Evolutionary conservation across 75 land plant genomes (phyloP).

Genomic region (Isoetes taiwanensis): DNA sequence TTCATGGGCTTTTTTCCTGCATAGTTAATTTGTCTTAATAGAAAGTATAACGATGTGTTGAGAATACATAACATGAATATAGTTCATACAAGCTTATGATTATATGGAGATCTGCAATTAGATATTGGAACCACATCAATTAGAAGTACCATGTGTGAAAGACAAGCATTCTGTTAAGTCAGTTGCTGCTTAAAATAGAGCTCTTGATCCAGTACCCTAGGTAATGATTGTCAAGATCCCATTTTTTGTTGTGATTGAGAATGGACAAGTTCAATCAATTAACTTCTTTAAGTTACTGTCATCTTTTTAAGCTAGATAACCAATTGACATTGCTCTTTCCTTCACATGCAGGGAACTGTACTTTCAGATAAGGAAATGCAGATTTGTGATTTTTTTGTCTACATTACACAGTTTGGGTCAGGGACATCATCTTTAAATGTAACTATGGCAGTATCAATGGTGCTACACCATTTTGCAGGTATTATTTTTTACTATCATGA

Average conservation of each 20-base stretch:
- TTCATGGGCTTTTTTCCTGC: too few species aligned
- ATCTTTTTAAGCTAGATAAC: too few species aligned
- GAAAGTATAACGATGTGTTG: too few species aligned
- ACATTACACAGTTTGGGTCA: slow-evolving; percentile 83
- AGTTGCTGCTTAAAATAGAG: neutral
- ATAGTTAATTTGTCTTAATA: too few species aligned
- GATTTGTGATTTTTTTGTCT: slow-evolving; percentile 86
- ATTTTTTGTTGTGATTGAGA: neutral
- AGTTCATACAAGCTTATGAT: too few species aligned
- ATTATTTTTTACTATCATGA: neutral
- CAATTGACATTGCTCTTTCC: too few species aligned
- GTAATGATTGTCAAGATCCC: neutral
- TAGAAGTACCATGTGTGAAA: too few species aligned
- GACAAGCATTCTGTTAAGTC: too few species aligned
- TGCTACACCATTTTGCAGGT: slow-evolving; percentile 89
- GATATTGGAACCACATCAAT: too few species aligned
- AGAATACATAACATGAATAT: too few species aligned
- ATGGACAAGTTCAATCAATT: neutral
- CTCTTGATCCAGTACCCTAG: neutral
- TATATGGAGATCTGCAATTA: too few species aligned
- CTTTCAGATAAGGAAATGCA: slow-evolving; percentile 78
- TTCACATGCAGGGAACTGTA: slow-evolving; percentile 83
- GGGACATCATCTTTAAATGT: slow-evolving; percentile 96
- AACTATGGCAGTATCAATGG: slow-evolving; percentile 94
- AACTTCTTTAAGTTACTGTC: too few species aligned